phyloP scores from a whole-genome alignment of 306 rosid species.

The Glycine tomentella region DNA sequence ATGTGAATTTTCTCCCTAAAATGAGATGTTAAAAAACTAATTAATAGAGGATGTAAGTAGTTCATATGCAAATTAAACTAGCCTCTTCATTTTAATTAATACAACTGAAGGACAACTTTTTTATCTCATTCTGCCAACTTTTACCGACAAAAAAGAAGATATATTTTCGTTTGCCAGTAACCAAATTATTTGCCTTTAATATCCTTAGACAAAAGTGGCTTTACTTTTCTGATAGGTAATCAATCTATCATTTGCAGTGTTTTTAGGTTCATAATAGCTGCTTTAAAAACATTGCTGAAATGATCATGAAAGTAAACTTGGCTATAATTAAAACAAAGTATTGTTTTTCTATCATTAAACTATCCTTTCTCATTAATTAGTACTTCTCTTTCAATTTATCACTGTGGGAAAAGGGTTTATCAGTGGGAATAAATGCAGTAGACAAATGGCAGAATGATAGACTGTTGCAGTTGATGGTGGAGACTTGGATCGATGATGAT shows the following conservation, averaged over 20 bases:
- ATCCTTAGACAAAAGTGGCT: not conserved
- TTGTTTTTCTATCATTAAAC: not conserved
- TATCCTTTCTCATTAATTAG: not conserved
- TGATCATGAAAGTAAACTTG: not conserved
- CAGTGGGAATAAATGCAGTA: slow-evolving; percentile 21
- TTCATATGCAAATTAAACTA: not conserved
- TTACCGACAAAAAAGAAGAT: not conserved
- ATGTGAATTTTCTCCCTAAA: not conserved
- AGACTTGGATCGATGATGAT: slow-evolving; percentile 5
- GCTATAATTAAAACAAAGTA: not conserved
- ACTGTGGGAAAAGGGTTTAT: not conserved
- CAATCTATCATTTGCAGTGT: not conserved
- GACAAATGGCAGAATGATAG: slow-evolving; percentile 14
- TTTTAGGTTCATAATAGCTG: not conserved
- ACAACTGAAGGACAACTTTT: not conserved
- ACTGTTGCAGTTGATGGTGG: not conserved
- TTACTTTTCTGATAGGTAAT: not conserved
- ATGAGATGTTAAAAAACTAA: not conserved
- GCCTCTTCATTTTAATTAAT: not conserved
- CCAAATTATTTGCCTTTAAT: not conserved
- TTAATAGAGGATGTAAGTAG: not conserved
- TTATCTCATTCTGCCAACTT: not conserved
- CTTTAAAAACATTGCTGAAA: not conserved
- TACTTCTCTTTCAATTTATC: not conserved
- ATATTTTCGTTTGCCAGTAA: not conserved